Conservation (phyloP, 176 grass and related monocot species). For the Pontederia paniculata region DNA sequence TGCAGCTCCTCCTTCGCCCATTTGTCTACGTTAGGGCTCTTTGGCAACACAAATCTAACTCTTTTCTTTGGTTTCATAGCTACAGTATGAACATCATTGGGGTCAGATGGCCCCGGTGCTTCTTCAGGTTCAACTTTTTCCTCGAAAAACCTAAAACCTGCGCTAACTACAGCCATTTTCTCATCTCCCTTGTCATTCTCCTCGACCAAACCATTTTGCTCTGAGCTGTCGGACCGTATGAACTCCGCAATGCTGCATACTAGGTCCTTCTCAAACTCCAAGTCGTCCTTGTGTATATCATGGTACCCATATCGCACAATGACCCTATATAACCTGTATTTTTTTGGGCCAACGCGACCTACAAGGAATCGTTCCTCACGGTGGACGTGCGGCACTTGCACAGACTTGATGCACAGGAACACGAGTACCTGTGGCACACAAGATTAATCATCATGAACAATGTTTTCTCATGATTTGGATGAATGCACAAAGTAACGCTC, state of each 20-base stretch:
- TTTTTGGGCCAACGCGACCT: constrained; percentile 61
- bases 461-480: background rate
- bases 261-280: constrained; percentile 80
- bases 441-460: background rate
- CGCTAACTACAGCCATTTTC: constrained; percentile 40
- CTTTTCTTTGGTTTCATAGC: constrained; percentile 20
- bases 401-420: constrained; percentile 75
- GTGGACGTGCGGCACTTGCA: constrained; percentile 44
- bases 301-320: constrained; percentile 77
- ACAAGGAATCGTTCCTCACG: constrained; percentile 60
- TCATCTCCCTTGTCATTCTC: constrained; percentile 30
- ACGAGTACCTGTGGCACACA: constrained; percentile 52
- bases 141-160: constrained; percentile 40
- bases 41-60: constrained; percentile 57
- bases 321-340: constrained; percentile 65
- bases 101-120: constrained; percentile 19
- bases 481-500: background rate
- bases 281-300: constrained; percentile 57
- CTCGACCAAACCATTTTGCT: constrained; percentile 24
- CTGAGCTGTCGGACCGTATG: constrained; percentile 29
- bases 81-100: constrained; percentile 4
- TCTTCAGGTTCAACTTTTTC: constrained; percentile 26
- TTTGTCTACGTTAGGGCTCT: constrained; percentile 30
- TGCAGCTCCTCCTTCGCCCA: constrained; percentile 46
- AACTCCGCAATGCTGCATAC: constrained; percentile 83